Conservation (phyloP, 2,329 filamentous ascomycete species). For the Ophiosphaerella korrae region DNA sequence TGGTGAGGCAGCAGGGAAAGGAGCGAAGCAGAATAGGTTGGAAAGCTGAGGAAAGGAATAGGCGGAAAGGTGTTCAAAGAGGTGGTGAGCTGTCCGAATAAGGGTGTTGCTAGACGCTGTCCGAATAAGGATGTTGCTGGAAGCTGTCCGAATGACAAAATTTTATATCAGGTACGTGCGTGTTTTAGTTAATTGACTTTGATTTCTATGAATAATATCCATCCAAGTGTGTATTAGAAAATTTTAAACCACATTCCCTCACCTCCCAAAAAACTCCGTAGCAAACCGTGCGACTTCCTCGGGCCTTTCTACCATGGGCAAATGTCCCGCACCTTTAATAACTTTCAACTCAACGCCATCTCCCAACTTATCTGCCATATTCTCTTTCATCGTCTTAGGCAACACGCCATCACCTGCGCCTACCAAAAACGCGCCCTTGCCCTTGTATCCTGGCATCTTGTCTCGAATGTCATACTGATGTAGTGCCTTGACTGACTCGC, state of each 20-base stretch:
- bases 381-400: constrained; percentile 76
- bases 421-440: constrained; percentile 71
- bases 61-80: background rate
- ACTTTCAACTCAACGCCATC: constrained; percentile 64
- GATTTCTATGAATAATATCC: too few species aligned
- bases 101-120: too few species aligned
- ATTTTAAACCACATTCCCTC: background rate
- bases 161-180: too few species aligned
- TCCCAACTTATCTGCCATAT: constrained; percentile 60
- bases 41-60: background rate
- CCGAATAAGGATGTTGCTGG: too few species aligned
- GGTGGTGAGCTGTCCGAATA: constrained; percentile 7
- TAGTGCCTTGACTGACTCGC: constrained; percentile 69
- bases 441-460: constrained; percentile 58
- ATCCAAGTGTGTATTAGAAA: too few species aligned
- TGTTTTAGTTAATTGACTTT: too few species aligned
- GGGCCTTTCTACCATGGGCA: constrained; percentile 83
- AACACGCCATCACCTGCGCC: constrained; percentile 76
- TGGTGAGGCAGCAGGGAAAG: background rate
- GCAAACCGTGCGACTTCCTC: constrained; percentile 70
- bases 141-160: constrained; percentile 5
- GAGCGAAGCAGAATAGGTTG: background rate
- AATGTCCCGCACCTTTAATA: constrained; percentile 74
- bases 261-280: constrained; percentile 53
- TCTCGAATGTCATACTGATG: constrained; percentile 72